Evolutionary conservation across 225 moss, liverwort and hornwort genomes (phyloP).

Genomic region (Pleurozium schreberi): DNA sequence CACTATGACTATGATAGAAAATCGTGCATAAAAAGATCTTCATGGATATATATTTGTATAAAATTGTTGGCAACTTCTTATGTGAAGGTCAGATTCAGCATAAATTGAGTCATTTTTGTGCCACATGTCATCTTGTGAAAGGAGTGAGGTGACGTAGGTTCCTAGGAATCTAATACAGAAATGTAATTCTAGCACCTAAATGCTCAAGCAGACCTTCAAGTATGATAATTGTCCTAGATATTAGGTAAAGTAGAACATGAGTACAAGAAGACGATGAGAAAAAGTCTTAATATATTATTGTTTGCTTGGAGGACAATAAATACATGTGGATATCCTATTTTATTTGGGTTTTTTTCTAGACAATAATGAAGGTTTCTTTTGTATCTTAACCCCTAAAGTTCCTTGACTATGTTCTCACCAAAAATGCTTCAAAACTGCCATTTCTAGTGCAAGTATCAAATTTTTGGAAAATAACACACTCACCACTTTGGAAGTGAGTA

Average conservation of each 20-base stretch:
- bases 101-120: background rate
- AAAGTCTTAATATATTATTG: background rate
- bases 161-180: fast-evolving
- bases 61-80: background rate
- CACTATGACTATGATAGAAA: background rate
- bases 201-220: background rate
- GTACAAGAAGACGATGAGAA: fast-evolving
- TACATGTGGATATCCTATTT: background rate
- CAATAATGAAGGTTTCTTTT: background rate
- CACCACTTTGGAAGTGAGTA: background rate
- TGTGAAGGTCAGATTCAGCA: fast-evolving
- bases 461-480: too few species aligned
- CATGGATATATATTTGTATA: background rate
- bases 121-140: background rate
- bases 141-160: too few species aligned
- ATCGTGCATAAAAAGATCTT: background rate
- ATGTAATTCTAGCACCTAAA: background rate
- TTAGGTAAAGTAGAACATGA: background rate
- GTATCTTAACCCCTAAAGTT: too few species aligned
- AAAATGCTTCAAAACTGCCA: too few species aligned
- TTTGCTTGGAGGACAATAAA: background rate
- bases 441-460: too few species aligned
- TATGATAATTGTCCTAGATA: fast-evolving
- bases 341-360: too few species aligned
- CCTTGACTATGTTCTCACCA: too few species aligned